A percentile compares a stretch with the other conserved stretches of the same genome.
Conservation (phyloP, 2,329 filamentous ascomycete species). For the Emmonsia crescens region DNA sequence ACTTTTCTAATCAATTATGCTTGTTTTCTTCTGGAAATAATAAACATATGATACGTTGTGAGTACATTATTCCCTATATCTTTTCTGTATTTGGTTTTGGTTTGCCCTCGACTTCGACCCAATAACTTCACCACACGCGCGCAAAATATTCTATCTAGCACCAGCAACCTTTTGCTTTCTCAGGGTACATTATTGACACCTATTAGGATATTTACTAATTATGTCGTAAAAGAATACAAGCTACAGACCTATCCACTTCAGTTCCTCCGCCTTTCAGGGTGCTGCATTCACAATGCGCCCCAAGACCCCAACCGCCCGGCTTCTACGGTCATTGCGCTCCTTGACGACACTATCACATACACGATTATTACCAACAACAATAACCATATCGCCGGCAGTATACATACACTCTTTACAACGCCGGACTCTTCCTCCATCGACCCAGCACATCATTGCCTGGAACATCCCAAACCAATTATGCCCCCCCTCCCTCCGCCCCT, state of each 20-base stretch:
- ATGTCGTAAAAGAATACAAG: neutral
- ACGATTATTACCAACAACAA: neutral
- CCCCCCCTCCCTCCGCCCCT: constrained; percentile 6
- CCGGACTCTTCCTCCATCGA: neutral
- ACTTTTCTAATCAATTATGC: neutral
- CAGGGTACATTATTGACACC: neutral
- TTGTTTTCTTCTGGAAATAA: neutral
- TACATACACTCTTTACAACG: constrained; percentile 8
- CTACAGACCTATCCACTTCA: neutral
- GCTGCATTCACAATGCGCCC: constrained; percentile 24
- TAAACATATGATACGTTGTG: neutral
- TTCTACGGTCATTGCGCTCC: constrained; percentile 32
- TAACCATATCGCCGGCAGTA: neutral
- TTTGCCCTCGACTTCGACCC: too few relatives aligned
- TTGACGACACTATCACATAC: constrained; percentile 15
- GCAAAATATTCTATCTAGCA: neutral
- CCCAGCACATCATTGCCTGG: neutral
- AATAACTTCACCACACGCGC: neutral
- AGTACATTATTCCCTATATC: neutral
- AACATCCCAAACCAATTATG: constrained; percentile 4
- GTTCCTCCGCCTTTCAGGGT: neutral
- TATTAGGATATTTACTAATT: neutral
- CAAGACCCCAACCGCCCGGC: constrained; percentile 27
- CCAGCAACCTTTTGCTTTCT: neutral
- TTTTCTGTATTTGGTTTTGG: too few relatives aligned